Base-by-base conservation (phyloP, 2,329 filamentous ascomycete genomes). In the Microsporum ferrugineum region DNA sequence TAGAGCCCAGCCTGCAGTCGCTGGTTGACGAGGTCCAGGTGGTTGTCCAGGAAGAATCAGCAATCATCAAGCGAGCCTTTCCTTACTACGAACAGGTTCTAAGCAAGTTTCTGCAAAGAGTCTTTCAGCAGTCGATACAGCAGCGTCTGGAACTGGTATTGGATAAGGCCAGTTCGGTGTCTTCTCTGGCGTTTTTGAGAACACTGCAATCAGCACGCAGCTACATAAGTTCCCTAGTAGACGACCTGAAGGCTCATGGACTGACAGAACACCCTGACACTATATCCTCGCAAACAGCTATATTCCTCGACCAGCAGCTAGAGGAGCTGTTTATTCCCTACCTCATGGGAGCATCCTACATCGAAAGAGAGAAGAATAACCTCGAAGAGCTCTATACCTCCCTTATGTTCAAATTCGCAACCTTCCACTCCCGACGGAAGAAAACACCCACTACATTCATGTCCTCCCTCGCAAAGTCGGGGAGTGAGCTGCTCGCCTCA, bases 71-170 rank as follows among this genome's bases (percentile, higher is more conserved):
- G 73, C 85, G 91, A 58, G 92, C 94, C 0, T 99, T 99, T 70
- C 94, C 94, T 0, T 96, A 91, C 72, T 92, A 95, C 67, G 94
- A 99, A 68, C 91, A 92, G 63, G 94, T 99, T 0, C 78, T 99
- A 58, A 86, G 86, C 65, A 92, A 92, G 68, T 99, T 99, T 68
- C 82, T 99, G 58, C 94, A 99, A 74, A 84, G 94, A 66, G 88
- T 99, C 8, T 99, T 99, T 70, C 94, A 99, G 71, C 94, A 99
- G 74, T 97, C 92, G 1, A 91, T 99, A 64, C 95, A 99, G 74
- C 92, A 97, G 73, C 84, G 92, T 12, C 80, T 99, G 7, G 94
- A 99, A 72, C 89, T 95, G 84, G 91, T 99, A 2, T 79, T 99
- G 56, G 91, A 96, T 68, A 97, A 97, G 76, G 94, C 94, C 14